Evolutionary conservation across 768 basidiomycete species (phyloP).

Genomic region (Hortiboletus flavorubellus): DNA sequence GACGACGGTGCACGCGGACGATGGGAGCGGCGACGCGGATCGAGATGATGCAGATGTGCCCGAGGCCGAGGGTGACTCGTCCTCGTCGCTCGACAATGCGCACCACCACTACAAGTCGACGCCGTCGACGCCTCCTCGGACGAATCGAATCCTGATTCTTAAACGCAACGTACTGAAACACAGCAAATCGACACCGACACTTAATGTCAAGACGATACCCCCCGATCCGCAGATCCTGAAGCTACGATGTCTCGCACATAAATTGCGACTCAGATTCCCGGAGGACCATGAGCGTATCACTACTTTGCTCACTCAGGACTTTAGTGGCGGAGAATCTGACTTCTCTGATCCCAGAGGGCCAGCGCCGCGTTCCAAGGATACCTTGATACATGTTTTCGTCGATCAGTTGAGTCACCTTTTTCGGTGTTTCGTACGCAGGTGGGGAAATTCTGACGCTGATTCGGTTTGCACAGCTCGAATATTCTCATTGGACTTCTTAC

Average conservation of each 20-base stretch:
- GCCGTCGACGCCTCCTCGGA: slow-evolving; percentile 31
- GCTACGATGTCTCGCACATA: slow-evolving; percentile 52
- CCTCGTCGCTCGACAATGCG: slow-evolving; percentile 27
- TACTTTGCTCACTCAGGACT: slow-evolving; percentile 32
- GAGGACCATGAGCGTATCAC: slow-evolving; percentile 41
- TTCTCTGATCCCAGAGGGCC: slow-evolving; percentile 35
- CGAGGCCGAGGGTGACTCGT: slow-evolving; percentile 25
- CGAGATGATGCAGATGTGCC: slow-evolving; percentile 16
- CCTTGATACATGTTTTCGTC: slow-evolving; percentile 39
- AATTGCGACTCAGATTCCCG: slow-evolving; percentile 54
- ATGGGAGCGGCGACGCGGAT: slow-evolving; percentile 28
- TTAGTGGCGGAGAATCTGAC: slow-evolving; percentile 34
- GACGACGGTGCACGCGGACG: slow-evolving; percentile 20
- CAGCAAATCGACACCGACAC: slow-evolving; percentile 46
- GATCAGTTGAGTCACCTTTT: slow-evolving; percentile 39
- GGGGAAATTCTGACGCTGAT: slow-evolving; percentile 6
- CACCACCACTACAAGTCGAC: slow-evolving; percentile 23
- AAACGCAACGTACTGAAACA: slow-evolving; percentile 34
- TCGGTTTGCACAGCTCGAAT: slow-evolving; percentile 59
- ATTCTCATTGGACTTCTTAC: slow-evolving; percentile 82
- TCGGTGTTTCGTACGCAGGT: background rate
- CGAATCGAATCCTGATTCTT: slow-evolving; percentile 14
- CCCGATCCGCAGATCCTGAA: slow-evolving; percentile 48
- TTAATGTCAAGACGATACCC: slow-evolving; percentile 39
- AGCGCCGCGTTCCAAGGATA: slow-evolving; percentile 31